Base-by-base conservation (phyloP, 768 basidiomycete genomes). In the Cubamyces lactineus region DNA sequence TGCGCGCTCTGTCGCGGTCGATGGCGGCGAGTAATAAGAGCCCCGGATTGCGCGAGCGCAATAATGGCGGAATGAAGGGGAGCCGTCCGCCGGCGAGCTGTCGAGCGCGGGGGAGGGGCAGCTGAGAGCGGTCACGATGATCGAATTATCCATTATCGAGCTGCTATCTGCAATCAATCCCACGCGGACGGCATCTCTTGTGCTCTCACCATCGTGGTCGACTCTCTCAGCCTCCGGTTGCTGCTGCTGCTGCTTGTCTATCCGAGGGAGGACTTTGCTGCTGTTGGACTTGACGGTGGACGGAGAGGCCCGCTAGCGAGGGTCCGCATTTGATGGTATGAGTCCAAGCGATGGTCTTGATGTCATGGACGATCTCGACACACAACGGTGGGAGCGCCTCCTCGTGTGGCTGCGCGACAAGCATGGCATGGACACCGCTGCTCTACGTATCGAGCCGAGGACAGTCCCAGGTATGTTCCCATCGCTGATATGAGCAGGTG, bases 391-490 rank as follows among this genome's bases (percentile, higher is more conserved):
- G 71, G 51, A 55, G 57, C 59, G 63, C 58, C 48, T 72, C 48
- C 47, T 70, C 42, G 24, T 41, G 13, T 72, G 71, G 71, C 60
- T 72, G 46, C 45, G 41, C 57, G 43, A 55, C 23, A 50, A 60
- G 43, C 69, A 68, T 60, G 70, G 70, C 16, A 72, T 71, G 71
- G 67, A 71, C 57, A 76, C 74, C 26, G 72, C 76, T 26, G 73
- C 77, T 6, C 70, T 89, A 2, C 70, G 70, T 5, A 82, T 92
- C 13, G 81, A 86, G 57, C 79, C 84, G 49, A 81, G 81, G 67
- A 71, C 74, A 51, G 77, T 79, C 40, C 74, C 78, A 72, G 85
- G 89, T 89, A 66, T 46, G 62, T 58, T 34, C 24, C 56, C 57
- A 26, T 48, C 50, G 26, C 26, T 49, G 23, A 23, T 53, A 38